A percentile compares a stretch with the other conserved stretches of the same genome.
Evolutionary conservation across 306 rosid species (phyloP).

Genomic region (Luffa acutangula): DNA sequence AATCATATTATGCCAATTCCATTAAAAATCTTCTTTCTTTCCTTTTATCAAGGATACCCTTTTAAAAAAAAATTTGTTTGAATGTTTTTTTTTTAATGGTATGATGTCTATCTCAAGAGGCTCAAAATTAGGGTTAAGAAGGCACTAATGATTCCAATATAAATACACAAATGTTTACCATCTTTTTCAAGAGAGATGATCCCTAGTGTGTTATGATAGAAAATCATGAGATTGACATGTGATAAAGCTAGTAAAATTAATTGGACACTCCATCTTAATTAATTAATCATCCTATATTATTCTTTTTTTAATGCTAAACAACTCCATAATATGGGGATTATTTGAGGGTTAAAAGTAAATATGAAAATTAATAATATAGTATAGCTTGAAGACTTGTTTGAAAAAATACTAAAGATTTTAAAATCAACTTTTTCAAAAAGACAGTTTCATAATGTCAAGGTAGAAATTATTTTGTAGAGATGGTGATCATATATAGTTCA

Average conservation of each 20-base stretch:
- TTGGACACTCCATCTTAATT: neutral
- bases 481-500: neutral
- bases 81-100: too few relatives aligned
- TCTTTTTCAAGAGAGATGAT: neutral
- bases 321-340: neutral
- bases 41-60: neutral
- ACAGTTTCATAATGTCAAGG: neutral
- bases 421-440: neutral
- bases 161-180: neutral
- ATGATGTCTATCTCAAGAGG: neutral
- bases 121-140: neutral
- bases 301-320: neutral
- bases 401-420: neutral
- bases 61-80: too few relatives aligned
- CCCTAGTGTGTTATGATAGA: neutral
- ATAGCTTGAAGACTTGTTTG: neutral
- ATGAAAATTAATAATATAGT: neutral
- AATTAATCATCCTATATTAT: neutral
- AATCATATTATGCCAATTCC: neutral
- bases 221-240: neutral
- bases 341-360: neutral
- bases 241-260: neutral
- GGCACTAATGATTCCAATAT: neutral
- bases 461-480: neutral
- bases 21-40: too few relatives aligned